Conservation (phyloP, 306 rosid genomes). For the Macrotyloma uniflorum region DNA sequence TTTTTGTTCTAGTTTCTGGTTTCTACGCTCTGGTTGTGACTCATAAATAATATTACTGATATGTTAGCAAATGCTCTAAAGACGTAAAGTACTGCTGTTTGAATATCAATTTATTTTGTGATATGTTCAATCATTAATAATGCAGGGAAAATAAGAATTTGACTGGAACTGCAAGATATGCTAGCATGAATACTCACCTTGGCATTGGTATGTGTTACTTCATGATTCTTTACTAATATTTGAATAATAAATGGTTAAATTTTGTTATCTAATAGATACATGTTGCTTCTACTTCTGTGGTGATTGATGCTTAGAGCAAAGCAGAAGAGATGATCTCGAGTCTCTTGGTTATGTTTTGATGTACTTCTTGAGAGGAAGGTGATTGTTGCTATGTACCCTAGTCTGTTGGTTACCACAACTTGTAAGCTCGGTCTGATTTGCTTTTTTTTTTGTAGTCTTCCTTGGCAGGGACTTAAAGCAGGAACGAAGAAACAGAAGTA, state of each 20-base stretch:
- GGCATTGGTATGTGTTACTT: slow-evolving; percentile 70
- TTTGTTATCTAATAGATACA: slow-evolving; percentile 38
- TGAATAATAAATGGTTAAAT: slow-evolving; percentile 14
- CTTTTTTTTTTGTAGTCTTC: slow-evolving; percentile 64
- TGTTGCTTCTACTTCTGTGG: slow-evolving; percentile 46
- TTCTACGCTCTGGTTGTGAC: neutral
- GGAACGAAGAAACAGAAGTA: slow-evolving; percentile 96
- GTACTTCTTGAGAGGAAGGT: slow-evolving; percentile 97
- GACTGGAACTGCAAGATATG: slow-evolving; percentile 98
- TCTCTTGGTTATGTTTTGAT: slow-evolving; percentile 96
- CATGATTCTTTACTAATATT: slow-evolving; percentile 19
- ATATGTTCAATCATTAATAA: slow-evolving; percentile 33
- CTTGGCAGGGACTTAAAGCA: slow-evolving; percentile 99
- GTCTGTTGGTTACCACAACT: slow-evolving; percentile 27
- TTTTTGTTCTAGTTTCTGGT: slow-evolving; percentile 16
- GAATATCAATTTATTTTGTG: slow-evolving; percentile 1
- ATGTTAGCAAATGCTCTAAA: neutral
- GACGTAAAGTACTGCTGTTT: neutral
- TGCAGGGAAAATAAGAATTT: slow-evolving; percentile 96
- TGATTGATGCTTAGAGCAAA: slow-evolving; percentile 70
- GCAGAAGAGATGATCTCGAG: slow-evolving; percentile 97
- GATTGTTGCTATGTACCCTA: slow-evolving; percentile 44
- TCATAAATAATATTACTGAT: neutral
- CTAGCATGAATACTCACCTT: slow-evolving; percentile 96
- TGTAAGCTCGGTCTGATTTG: slow-evolving; percentile 40